Conservation (phyloP, 805 yeast genomes). For the Yarrowia osloensis region DNA sequence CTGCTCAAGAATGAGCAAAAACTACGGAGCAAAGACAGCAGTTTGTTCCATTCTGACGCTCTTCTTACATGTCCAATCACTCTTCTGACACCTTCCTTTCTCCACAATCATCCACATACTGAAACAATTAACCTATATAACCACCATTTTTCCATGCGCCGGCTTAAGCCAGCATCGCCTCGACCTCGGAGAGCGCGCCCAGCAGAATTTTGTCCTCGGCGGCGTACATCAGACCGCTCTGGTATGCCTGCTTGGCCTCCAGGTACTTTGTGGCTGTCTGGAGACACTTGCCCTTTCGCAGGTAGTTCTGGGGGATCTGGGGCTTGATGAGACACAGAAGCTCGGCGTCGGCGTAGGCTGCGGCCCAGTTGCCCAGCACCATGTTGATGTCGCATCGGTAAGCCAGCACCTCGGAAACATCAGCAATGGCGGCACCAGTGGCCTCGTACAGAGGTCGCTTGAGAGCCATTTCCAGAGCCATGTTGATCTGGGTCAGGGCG, state of each 20-base stretch:
- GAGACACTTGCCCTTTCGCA: conserved; percentile 42
- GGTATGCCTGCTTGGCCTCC: conserved; percentile 36
- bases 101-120: not conserved
- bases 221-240: conserved; percentile 33
- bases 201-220: conserved; percentile 34
- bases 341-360: conserved; percentile 45
- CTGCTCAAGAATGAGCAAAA: too few species aligned
- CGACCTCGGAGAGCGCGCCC: conserved; percentile 35
- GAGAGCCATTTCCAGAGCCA: conserved; percentile 47
- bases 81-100: too few species aligned
- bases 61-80: too few species aligned
- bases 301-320: conserved; percentile 41
- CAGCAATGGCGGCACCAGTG: conserved; percentile 42
- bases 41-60: too few species aligned
- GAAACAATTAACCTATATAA: not conserved
- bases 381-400: conserved; percentile 47
- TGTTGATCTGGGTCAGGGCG: conserved; percentile 43
- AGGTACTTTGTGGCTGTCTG: conserved; percentile 36
- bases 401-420: conserved; percentile 41
- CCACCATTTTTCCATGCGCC: not conserved
- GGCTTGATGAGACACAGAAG: conserved; percentile 42
- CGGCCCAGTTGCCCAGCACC: conserved; percentile 42
- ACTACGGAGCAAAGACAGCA: too few species aligned
- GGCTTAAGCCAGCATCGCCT: conserved; percentile 31
- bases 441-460: conserved; percentile 48